Percentiles rank a stretch among this genome's conserved stretches.
phyloP scores from a whole-genome alignment of 108 stramenopile genomes.

The Licmophora abbreviata region DNA sequence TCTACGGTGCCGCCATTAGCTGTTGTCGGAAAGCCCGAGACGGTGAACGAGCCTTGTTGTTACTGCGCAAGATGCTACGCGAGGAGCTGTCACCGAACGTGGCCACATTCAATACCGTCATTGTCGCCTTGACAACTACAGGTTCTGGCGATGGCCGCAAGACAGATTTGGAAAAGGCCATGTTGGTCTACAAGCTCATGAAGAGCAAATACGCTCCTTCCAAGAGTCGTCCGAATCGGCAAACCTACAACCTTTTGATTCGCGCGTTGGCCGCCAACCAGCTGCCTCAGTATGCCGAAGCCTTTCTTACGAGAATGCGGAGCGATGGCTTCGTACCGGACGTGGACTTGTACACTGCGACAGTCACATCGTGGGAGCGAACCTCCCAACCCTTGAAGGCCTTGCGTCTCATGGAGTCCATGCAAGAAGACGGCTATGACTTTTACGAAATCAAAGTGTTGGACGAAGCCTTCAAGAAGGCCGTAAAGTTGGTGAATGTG shows the following conservation, averaged over 20 bases:
- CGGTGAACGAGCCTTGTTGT: constrained; percentile 48
- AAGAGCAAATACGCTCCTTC: constrained; percentile 25
- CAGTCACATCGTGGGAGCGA: constrained; percentile 68
- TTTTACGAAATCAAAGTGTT: constrained; percentile 69
- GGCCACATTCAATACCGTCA: constrained; percentile 72
- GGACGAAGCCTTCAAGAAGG: constrained; percentile 68
- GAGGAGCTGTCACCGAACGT: constrained; percentile 67
- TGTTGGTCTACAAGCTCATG: constrained; percentile 63
- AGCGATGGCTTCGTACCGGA: constrained; percentile 61
- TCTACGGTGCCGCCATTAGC: constrained; percentile 78
- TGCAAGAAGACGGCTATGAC: constrained; percentile 69
- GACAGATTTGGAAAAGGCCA: constrained; percentile 38
- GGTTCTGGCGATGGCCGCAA: constrained; percentile 29
- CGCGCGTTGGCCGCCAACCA: constrained; percentile 41
- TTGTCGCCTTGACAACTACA: constrained; percentile 54
- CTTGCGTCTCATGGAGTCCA: constrained; percentile 66
- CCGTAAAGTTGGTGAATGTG: constrained; percentile 50
- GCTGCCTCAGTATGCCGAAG: constrained; percentile 52
- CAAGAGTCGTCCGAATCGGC: constrained; percentile 46
- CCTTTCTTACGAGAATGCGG: constrained; percentile 61
- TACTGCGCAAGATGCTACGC: constrained; percentile 67
- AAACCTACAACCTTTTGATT: constrained; percentile 70
- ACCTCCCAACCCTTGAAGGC: constrained; percentile 68
- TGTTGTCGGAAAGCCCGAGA: constrained; percentile 63
- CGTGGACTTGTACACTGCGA: constrained; percentile 68